Evolutionary conservation across 2,329 filamentous ascomycete species (phyloP).

Genomic region (Sporothrix variecibatus): DNA sequence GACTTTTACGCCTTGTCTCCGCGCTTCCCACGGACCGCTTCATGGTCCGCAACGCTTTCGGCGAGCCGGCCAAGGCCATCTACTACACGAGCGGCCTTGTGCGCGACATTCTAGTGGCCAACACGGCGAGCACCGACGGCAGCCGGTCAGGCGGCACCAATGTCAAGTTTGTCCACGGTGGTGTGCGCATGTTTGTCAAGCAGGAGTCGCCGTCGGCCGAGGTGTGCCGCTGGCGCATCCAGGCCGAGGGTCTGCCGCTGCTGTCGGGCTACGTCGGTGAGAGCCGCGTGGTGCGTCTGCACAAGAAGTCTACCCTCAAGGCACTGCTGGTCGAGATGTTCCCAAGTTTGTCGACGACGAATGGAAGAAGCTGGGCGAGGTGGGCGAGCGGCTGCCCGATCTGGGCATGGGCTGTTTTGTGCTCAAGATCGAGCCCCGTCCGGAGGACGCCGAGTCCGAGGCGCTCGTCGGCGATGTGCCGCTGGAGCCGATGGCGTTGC

Average conservation of each 20-base stretch:
- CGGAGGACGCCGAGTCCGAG: conserved; percentile 10
- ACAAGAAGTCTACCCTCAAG: conserved; percentile 75
- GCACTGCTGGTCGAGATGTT: conserved; percentile 95
- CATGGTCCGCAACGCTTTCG: conserved; percentile 91
- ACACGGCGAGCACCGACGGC: conserved; percentile 78
- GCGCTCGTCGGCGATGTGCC: conserved; percentile 23
- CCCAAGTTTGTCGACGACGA: conserved; percentile 77
- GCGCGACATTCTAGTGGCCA: conserved; percentile 80
- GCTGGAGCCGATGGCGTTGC: conserved; percentile 79
- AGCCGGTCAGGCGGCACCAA: conserved; percentile 36
- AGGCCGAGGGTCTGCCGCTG: conserved; percentile 90
- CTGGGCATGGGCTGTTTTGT: conserved; percentile 92
- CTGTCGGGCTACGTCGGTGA: conserved; percentile 87
- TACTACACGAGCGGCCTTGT: conserved; percentile 91
- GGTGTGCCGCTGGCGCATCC: conserved; percentile 91
- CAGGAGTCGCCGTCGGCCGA: conserved; percentile 86
- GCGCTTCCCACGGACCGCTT: conserved; percentile 85
- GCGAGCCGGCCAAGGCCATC: conserved; percentile 87
- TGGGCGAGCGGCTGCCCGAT: conserved; percentile 77
- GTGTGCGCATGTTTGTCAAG: conserved; percentile 99
- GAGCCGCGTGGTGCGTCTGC: conserved; percentile 71
- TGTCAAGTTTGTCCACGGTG: conserved; percentile 93
- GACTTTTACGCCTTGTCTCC: conserved; percentile 82
- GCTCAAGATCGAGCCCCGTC: conserved; percentile 70
- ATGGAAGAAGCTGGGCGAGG: conserved; percentile 79